phyloP scores from a whole-genome alignment of 2,329 filamentous ascomycete genomes.

The Hirsutella rhossiliensis region DNA sequence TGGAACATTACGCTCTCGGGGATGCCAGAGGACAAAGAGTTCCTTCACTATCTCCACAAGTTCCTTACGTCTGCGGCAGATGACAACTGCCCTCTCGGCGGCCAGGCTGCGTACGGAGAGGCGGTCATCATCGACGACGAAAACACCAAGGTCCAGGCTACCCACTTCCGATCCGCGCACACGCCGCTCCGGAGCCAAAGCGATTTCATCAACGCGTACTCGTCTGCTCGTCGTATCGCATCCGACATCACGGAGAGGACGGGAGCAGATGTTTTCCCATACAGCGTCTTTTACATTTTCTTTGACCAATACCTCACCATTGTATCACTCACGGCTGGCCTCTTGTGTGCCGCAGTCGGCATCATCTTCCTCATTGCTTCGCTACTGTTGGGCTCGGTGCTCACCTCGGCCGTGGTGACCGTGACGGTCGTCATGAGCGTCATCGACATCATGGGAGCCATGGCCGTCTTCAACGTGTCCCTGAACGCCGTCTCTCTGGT shows the following conservation, averaged over 20 bases:
- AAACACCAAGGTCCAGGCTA: slow-evolving; percentile 58
- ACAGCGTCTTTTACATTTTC: slow-evolving; percentile 97
- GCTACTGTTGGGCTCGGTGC: slow-evolving; percentile 69
- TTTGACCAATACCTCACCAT: slow-evolving; percentile 95
- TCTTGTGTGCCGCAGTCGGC: slow-evolving; percentile 71
- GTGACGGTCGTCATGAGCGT: slow-evolving; percentile 87
- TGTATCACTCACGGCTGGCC: slow-evolving; percentile 61
- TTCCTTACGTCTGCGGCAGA: slow-evolving; percentile 75
- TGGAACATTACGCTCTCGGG: slow-evolving; percentile 87
- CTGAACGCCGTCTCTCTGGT: slow-evolving; percentile 93
- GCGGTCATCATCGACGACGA: slow-evolving; percentile 69
- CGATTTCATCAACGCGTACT: slow-evolving; percentile 88
- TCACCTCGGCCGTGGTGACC: slow-evolving; percentile 73
- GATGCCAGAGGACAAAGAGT: slow-evolving; percentile 91
- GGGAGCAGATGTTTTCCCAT: slow-evolving; percentile 79
- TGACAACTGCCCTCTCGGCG: slow-evolving; percentile 76
- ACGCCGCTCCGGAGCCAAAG: slow-evolving; percentile 76
- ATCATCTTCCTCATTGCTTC: slow-evolving; percentile 77
- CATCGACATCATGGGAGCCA: slow-evolving; percentile 86
- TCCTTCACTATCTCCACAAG: slow-evolving; percentile 70
- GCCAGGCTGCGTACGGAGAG: slow-evolving; percentile 74
- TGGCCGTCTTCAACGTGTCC: slow-evolving; percentile 80
- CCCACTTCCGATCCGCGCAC: slow-evolving; percentile 85
- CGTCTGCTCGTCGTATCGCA: slow-evolving; percentile 78
- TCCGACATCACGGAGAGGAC: slow-evolving; percentile 60